These are phyloP conservation scores for Fraxinus cuspidata DNA, from an alignment of 257 asterid species.

Conservation along the genomic window DNA sequence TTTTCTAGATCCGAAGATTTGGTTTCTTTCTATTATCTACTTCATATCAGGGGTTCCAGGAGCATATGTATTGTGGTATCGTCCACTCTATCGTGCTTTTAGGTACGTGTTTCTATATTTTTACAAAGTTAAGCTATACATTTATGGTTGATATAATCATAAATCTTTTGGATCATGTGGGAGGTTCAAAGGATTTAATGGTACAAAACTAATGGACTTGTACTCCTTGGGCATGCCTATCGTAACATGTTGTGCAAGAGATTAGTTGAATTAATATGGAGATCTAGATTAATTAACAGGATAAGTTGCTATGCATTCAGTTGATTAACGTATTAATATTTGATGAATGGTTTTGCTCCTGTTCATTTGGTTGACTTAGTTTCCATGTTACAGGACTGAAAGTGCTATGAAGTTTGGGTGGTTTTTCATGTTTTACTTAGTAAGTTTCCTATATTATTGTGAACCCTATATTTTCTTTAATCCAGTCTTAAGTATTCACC, in stretches of 20 bases:
- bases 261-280: neutral
- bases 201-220: neutral
- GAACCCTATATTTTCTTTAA: slow-evolving; percentile 4
- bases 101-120: slow-evolving; percentile 48
- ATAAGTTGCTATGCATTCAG: neutral
- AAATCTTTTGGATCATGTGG: neutral
- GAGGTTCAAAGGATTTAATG: neutral
- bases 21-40: slow-evolving; percentile 96
- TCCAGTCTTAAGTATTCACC: neutral
- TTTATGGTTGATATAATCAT: neutral
- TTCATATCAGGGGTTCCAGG: slow-evolving; percentile 95
- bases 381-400: slow-evolving; percentile 44
- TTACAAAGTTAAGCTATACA: slow-evolving; percentile 1
- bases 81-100: slow-evolving; percentile 92
- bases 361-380: neutral
- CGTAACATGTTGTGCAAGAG: neutral
- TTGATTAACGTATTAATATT: neutral
- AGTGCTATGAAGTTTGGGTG: slow-evolving; percentile 61
- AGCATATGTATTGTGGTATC: slow-evolving; percentile 93
- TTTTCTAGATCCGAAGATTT: slow-evolving; percentile 47
- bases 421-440: slow-evolving; percentile 64
- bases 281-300: neutral
- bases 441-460: slow-evolving; percentile 21
- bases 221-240: neutral
- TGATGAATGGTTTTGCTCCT: neutral